Percentiles rank a stretch among this genome's conserved stretches.
These are phyloP conservation scores for Yamadazyma paraphyllophila DNA, from an alignment of 805 yeast species.

Conservation along the genomic window DNA sequence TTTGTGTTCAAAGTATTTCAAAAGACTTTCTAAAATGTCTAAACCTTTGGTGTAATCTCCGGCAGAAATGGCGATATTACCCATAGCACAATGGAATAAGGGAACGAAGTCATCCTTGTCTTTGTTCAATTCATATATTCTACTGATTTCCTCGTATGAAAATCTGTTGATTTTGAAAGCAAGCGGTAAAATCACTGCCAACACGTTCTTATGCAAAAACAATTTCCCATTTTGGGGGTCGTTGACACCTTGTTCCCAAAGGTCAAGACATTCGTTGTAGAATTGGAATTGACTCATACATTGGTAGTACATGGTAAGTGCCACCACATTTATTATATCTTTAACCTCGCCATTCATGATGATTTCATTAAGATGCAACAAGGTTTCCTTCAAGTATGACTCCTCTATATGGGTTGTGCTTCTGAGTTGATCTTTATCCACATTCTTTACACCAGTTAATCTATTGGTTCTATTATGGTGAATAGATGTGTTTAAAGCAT, in stretches of 20 bases:
- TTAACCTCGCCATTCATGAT: constrained; percentile 30
- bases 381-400: constrained; percentile 29
- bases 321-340: constrained; percentile 20
- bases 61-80: constrained; percentile 66
- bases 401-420: constrained; percentile 27
- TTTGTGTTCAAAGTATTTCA: constrained; percentile 44
- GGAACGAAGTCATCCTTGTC: constrained; percentile 30
- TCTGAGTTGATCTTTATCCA: constrained; percentile 36
- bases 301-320: constrained; percentile 26
- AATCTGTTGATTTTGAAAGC: constrained; percentile 60
- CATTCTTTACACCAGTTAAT: constrained; percentile 30
- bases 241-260: constrained; percentile 67
- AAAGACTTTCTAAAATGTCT: constrained; percentile 57
- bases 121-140: constrained; percentile 49
- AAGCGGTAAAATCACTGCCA: constrained; percentile 67
- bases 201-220: constrained; percentile 62
- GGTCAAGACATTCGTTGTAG: constrained; percentile 60
- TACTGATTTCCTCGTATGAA: constrained; percentile 57
- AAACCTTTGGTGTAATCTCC: constrained; percentile 66
- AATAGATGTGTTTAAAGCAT: constrained; percentile 24
- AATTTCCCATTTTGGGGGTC: constrained; percentile 37
- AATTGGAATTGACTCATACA: constrained; percentile 53
- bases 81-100: constrained; percentile 66
- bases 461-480: constrained; percentile 31
- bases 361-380: constrained; percentile 29